phyloP scores from a whole-genome alignment of 169 alveolate species.

The Cardiosporidium cionae region DNA sequence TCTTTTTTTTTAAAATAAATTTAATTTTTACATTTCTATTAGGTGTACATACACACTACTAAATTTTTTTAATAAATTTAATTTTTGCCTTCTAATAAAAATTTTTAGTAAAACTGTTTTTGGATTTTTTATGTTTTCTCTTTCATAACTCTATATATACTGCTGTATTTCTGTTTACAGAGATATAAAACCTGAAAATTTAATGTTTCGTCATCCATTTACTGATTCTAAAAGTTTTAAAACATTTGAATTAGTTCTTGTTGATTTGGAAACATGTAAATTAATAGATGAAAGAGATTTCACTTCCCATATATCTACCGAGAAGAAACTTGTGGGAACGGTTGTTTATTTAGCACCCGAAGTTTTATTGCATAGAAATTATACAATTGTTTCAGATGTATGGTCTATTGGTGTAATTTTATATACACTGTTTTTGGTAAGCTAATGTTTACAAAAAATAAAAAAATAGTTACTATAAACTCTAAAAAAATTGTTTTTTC shows the following conservation, averaged over 20 bases:
- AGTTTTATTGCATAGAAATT: conserved; percentile 45
- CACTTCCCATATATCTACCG: neutral
- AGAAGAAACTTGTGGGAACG: conserved; percentile 51
- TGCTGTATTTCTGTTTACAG: neutral
- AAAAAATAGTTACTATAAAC: neutral
- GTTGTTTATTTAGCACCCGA: conserved; percentile 54
- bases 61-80: neutral
- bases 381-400: conserved; percentile 71
- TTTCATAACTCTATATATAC: neutral
- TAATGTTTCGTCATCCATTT: conserved; percentile 44
- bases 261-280: conserved; percentile 51
- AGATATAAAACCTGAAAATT: conserved; percentile 55
- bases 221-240: conserved; percentile 4
- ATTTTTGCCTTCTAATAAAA: neutral
- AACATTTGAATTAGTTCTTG: conserved; percentile 39
- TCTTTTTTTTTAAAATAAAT: neutral
- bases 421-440: conserved; percentile 71
- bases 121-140: neutral
- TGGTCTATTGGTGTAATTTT: conserved; percentile 82
- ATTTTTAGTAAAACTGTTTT: neutral
- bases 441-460: neutral
- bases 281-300: conserved; percentile 20
- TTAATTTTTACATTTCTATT: no score
- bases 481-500: neutral
- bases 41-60: neutral